phyloP scores from a whole-genome alignment of 2,329 filamentous ascomycete species.

The Fusarium abutilonis region DNA sequence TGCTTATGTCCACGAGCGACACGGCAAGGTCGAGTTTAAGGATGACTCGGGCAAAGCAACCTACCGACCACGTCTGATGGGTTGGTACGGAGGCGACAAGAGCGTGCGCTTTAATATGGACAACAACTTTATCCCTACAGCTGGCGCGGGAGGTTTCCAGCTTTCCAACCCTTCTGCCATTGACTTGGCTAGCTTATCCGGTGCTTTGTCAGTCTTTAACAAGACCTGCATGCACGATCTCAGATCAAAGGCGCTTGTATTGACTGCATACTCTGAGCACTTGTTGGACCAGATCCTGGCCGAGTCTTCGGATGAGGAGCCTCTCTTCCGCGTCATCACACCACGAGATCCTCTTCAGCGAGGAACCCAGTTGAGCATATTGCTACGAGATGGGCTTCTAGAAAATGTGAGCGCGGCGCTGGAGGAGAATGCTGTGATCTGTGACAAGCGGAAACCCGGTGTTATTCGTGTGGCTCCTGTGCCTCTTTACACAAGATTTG shows the following conservation, averaged over 20 bases:
- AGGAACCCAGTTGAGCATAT: slow-evolving; percentile 81
- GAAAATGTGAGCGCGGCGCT: slow-evolving; percentile 73
- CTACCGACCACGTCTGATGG: slow-evolving; percentile 75
- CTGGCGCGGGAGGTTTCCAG: slow-evolving; percentile 83
- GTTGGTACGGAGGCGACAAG: slow-evolving; percentile 91
- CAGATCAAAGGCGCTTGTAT: slow-evolving; percentile 73
- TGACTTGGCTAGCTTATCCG: slow-evolving; percentile 79
- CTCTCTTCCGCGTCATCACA: slow-evolving; percentile 72
- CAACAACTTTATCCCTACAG: slow-evolving; percentile 79
- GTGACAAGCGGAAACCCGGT: slow-evolving; percentile 85
- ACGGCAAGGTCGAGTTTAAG: slow-evolving; percentile 65
- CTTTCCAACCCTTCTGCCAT: slow-evolving; percentile 84
- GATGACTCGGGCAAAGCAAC: slow-evolving; percentile 48
- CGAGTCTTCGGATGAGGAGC: slow-evolving; percentile 43
- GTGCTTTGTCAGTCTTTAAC: slow-evolving; percentile 77
- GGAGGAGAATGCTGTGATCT: slow-evolving; percentile 75
- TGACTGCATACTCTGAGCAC: slow-evolving; percentile 81
- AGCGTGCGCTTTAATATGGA: slow-evolving; percentile 82
- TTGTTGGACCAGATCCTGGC: slow-evolving; percentile 63
- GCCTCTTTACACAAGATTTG: slow-evolving; percentile 83
- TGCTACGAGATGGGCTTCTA: slow-evolving; percentile 73
- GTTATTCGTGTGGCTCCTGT: slow-evolving; percentile 86
- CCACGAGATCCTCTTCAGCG: slow-evolving; percentile 73
- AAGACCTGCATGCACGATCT: slow-evolving; percentile 75
- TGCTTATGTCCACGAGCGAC: slow-evolving; percentile 80